Evolutionary conservation across 345 rosid genomes (phyloP).

Genomic region (Linum trigynum): DNA sequence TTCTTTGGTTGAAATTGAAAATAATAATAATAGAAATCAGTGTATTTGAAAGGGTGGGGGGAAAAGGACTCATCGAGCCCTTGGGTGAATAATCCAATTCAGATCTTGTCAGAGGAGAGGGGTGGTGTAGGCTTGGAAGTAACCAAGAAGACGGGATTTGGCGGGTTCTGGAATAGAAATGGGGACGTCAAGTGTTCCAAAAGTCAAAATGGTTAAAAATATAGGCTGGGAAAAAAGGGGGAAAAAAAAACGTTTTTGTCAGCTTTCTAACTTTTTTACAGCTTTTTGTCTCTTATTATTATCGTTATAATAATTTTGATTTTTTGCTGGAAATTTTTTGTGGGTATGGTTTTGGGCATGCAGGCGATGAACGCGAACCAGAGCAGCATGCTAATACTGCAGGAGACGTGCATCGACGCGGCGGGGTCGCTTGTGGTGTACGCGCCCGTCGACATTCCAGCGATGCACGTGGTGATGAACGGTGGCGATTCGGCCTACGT

Average conservation of each 20-base stretch:
- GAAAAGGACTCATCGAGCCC: slow-evolving; percentile 21
- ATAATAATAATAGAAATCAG: no score
- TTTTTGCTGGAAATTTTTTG: neutral
- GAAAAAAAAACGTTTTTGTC: slow-evolving; percentile 11
- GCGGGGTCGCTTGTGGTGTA: slow-evolving; percentile 93
- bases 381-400: slow-evolving; percentile 89
- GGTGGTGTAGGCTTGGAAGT: slow-evolving; percentile 32
- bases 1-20: neutral
- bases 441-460: slow-evolving; percentile 96
- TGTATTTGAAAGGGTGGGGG: neutral
- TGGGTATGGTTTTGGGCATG: neutral
- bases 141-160: slow-evolving; percentile 22
- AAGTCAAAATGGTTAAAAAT: slow-evolving; percentile 55
- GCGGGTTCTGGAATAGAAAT: neutral
- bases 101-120: slow-evolving; percentile 27
- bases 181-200: slow-evolving; percentile 3
- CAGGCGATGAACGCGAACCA: slow-evolving; percentile 89
- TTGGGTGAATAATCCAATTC: slow-evolving; percentile 14
- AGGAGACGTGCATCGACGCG: slow-evolving; percentile 91
- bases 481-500: slow-evolving; percentile 96
- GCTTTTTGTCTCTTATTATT: slow-evolving; percentile 5
- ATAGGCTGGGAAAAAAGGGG: neutral
- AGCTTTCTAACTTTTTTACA: slow-evolving; percentile 25
- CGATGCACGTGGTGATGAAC: slow-evolving; percentile 93
- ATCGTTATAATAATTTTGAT: neutral